Evolutionary conservation across 2,329 filamentous ascomycete genomes (phyloP), one percentile per base, ranked within the genome.

Genomic region (Colletotrichum australisinense): DNA sequence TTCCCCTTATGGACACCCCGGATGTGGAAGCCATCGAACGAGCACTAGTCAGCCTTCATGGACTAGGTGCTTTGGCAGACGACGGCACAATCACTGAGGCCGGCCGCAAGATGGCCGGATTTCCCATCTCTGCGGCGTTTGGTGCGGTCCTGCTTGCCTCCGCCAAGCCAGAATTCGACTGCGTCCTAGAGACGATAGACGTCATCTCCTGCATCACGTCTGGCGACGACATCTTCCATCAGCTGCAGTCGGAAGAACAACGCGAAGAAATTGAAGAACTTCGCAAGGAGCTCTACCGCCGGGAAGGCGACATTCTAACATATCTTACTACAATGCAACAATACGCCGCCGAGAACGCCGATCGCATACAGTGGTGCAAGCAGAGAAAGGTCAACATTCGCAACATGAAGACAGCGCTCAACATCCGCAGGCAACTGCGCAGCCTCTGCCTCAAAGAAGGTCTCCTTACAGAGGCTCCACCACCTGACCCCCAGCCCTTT

Each of bases 1-100:
- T 99, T 75, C 95, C 96, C 0, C 90, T 98, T 60, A 92, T 98
- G 80, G 95, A 97, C 68, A 88, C 90, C 0, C 97, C 97, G 0
- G 91, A 94, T 9, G 84, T 91, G 3, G 93, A 97, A 75, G 89
- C 94, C 0, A 89, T 98, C 63, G 92, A 96, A 77, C 95, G 95
- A 76, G 95, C 95, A 0, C 86, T 98, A 1, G 83, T 97, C 6
- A 93, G 97, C 67, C 88, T 99, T 0, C 90, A 95, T 66, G 90
- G 93, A 46, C 91, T 99, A 2, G 91, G 93, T 12, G 95, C 95
- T 0, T 83, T 99, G 0, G 88, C 91, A 3, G 90, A 94, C 26
- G 85, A 90, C 7, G 95, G 94, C 6, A 84, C 85, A 1, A 94
- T 99, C 78, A 98, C 93, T 5, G 84, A 89, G 0, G 86, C 91